Percentiles rank a stretch among this genome's conserved stretches.
phyloP scores from a whole-genome alignment of 2,329 filamentous ascomycete species.

The Apiospora koreana region DNA sequence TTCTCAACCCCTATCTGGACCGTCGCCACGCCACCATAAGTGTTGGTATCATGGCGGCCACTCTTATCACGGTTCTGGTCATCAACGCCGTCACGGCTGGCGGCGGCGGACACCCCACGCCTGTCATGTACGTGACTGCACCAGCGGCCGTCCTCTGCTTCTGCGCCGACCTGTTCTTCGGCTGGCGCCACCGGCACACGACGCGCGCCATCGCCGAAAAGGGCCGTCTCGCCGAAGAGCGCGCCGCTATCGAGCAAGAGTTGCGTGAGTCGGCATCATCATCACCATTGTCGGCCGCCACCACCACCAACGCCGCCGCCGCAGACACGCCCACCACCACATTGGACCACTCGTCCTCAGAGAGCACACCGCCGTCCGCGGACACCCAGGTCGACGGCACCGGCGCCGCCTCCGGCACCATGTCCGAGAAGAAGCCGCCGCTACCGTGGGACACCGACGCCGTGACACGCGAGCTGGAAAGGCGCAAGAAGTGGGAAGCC shows the following conservation, averaged over 20 bases:
- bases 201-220: conserved; percentile 62
- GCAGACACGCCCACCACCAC: neutral
- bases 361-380: neutral
- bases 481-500: neutral
- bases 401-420: neutral
- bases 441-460: neutral
- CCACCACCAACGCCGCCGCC: neutral
- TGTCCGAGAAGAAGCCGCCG: conserved; percentile 5
- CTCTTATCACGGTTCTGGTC: conserved; percentile 64
- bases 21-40: conserved; percentile 65
- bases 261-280: neutral
- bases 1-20: conserved; percentile 74
- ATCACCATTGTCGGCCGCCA: neutral
- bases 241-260: conserved; percentile 7
- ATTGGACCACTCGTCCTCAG: neutral
- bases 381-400: neutral
- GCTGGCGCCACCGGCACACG: conserved; percentile 63
- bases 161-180: conserved; percentile 63
- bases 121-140: conserved; percentile 68
- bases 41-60: conserved; percentile 64
- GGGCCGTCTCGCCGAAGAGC: conserved; percentile 51
- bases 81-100: conserved; percentile 62
- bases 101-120: conserved; percentile 43
- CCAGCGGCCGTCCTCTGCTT: conserved; percentile 70
- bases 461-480: neutral